These are phyloP conservation scores for Umbelopsis isabellina DNA, from an alignment of 192 early-diverging fungal genomes.

Conservation along the genomic window DNA sequence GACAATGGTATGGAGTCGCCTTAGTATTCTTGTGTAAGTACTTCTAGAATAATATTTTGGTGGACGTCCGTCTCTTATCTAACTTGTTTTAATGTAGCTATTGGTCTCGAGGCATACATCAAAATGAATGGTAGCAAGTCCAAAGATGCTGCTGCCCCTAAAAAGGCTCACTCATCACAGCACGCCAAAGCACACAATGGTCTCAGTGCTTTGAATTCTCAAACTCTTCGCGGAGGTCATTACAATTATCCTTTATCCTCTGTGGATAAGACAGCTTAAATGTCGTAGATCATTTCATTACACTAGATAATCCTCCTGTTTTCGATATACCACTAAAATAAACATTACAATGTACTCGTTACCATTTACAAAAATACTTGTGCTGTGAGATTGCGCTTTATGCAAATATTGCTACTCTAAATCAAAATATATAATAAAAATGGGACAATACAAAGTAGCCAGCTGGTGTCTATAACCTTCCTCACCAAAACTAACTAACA, in stretches of 20 bases:
- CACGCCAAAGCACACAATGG: conserved; percentile 2
- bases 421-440: too few relatives aligned
- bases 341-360: neutral
- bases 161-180: neutral
- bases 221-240: neutral
- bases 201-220: conserved; percentile 11
- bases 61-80: neutral
- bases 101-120: conserved; percentile 76
- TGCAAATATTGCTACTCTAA: too few relatives aligned
- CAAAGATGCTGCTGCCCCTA: neutral
- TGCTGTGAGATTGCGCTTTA: too few relatives aligned
- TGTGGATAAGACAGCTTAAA: conserved; percentile 9
- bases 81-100: conserved; percentile 33
- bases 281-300: neutral
- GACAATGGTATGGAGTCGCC: conserved; percentile 86
- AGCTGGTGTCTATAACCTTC: too few relatives aligned
- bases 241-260: conserved; percentile 16
- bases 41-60: neutral
- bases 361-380: too few relatives aligned
- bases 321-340: neutral
- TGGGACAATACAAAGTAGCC: too few relatives aligned
- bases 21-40: conserved; percentile 83
- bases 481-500: too few relatives aligned
- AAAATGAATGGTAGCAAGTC: conserved; percentile 49
- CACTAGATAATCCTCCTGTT: neutral